Evolutionary conservation across 2,329 filamentous ascomycete genomes (phyloP), one percentile per base, ranked within the genome.

Genomic region (Didymellaceae sp.): DNA sequence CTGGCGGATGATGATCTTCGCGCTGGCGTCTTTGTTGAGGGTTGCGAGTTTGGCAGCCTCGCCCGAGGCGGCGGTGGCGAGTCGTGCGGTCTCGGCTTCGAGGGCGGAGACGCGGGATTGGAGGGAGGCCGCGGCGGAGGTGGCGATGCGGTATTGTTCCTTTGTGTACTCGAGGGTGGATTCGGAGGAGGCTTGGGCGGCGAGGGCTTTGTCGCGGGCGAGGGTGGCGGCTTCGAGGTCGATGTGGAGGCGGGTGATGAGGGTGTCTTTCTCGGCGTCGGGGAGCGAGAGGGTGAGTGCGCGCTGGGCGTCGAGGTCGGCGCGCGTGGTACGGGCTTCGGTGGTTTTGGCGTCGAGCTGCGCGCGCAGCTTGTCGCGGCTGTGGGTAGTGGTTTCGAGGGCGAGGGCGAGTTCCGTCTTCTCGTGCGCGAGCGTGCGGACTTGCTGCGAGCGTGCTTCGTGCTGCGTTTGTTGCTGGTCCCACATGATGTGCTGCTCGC

Each of bases 101-200:
- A 72, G 59, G 2, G 47, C 43, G 0, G 52, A 32, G 28, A 61
- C 47, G 8, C 47, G 49, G 11, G 54, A 21, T 21, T 45, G 40
- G 2, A 57, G 33, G 10, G 58, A 42, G 0, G 48, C 32, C 10
- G 62, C 65, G 0, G 43, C 25, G 2, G 58, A 54, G 26, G 58
- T 49, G 6, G 61, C 60, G 6, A 41, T 42, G 22, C 59, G 86
- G 60, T 88, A 89, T 8, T 79, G 74, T 4, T 77, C 76, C 43
- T 82, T 80, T 10, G 78, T 74, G 60, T 85, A 89, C 1, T 85
- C 82, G 20, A 79, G 73, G 4, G 85, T 82, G 11, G 66, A 54
- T 10, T 75, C 66, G 6, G 66, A 59, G 28, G 63, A 63, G n/a
- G n/a, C 8, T 67, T 57, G 5, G 62, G 66, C 4, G 63, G 65